These are phyloP conservation scores for Sanghuangporus sanghuang DNA, from an alignment of 1,284 basidiomycete genomes.

Conservation along the genomic window DNA sequence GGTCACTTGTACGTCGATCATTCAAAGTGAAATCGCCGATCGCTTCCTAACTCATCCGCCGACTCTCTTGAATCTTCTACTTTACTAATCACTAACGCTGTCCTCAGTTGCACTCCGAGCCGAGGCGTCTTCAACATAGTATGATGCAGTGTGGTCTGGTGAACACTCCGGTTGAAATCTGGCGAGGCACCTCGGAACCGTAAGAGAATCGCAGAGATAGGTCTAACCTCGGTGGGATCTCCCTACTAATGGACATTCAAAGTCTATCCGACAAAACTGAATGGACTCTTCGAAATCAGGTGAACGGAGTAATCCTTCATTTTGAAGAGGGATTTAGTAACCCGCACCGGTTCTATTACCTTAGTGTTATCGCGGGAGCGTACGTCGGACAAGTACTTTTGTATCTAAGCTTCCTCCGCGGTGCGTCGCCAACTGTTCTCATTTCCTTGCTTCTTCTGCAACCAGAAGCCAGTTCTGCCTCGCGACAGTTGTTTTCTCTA, in stretches of 20 bases:
- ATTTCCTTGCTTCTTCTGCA: background rate
- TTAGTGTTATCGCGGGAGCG: background rate
- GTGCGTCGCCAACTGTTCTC: background rate
- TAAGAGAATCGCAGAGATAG: background rate
- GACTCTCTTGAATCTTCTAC: too few species aligned
- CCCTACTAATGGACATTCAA: background rate
- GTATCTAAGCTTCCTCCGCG: background rate
- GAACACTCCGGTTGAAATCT: too few species aligned
- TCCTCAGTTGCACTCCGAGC: too few species aligned
- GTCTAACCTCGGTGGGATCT: constrained; percentile 6
- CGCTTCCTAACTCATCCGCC: too few species aligned
- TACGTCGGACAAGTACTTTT: background rate
- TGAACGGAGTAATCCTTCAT: background rate
- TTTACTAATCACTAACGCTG: too few species aligned
- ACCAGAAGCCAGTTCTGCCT: background rate
- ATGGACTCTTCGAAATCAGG: background rate
- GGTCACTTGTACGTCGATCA: too few species aligned
- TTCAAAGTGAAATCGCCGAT: too few species aligned
- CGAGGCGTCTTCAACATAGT: too few species aligned
- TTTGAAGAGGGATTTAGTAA: background rate
- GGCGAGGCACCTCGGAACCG: background rate
- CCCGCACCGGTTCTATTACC: background rate
- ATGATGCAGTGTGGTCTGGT: too few species aligned
- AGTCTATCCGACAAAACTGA: background rate
- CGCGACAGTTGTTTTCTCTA: background rate